Conservation (phyloP, 2,329 filamentous ascomycete species). For the Leptographium lundbergii region DNA sequence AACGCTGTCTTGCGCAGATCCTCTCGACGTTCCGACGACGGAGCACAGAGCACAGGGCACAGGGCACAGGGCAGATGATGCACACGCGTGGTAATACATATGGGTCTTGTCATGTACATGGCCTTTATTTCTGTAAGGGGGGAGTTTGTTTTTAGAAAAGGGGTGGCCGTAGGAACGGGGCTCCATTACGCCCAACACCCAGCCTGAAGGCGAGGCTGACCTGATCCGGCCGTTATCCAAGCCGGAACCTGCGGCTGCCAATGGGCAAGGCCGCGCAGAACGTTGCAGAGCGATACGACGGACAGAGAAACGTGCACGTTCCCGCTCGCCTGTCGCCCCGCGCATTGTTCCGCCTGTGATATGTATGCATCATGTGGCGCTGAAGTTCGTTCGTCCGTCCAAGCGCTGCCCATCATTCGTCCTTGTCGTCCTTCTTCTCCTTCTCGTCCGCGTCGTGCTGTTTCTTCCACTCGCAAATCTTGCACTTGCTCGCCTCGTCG, state of each 20-base stretch:
- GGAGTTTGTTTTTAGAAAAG: not conserved
- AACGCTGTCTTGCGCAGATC: not conserved
- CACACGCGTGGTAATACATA: not conserved
- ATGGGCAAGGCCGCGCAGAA: not conserved
- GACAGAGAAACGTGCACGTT: not conserved
- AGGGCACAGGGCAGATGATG: not conserved
- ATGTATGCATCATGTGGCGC: not conserved
- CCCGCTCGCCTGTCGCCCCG: not conserved
- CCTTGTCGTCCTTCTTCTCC: conserved; percentile 44
- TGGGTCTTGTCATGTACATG: not conserved
- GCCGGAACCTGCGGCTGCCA: not conserved
- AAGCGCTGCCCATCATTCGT: conserved; percentile 4
- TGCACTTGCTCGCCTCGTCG: conserved; percentile 63
- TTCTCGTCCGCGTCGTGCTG: conserved; percentile 28
- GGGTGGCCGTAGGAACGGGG: not conserved
- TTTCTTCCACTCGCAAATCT: conserved; percentile 42
- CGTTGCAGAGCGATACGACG: not conserved
- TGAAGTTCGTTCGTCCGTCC: not conserved
- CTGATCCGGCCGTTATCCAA: not conserved
- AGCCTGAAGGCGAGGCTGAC: not conserved
- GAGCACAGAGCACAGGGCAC: not conserved
- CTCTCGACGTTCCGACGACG: not conserved
- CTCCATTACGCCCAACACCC: too few species aligned
- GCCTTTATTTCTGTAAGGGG: not conserved
- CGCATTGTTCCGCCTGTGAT: not conserved